Percentiles rank a stretch among this genome's conserved stretches.
These are phyloP conservation scores for Pythium chondricola DNA, from an alignment of 352 stramenopile genomes.

Conservation along the genomic window DNA sequence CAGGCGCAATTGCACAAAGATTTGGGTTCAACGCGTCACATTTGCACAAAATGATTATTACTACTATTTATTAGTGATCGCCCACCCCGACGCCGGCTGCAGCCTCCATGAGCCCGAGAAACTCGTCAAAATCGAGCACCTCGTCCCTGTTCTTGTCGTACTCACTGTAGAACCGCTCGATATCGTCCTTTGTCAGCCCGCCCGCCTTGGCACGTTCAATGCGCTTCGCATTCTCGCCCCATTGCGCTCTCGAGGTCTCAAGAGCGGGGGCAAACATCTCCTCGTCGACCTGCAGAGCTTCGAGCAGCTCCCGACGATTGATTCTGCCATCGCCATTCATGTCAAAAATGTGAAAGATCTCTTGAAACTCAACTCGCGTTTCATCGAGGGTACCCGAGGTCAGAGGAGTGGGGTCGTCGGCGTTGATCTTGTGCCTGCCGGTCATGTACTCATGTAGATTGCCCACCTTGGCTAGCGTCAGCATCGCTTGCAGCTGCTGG, in stretches of 20 bases:
- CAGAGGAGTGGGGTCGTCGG: background rate
- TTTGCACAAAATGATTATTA: too few species aligned
- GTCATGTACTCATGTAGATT: slow-evolving; percentile 1
- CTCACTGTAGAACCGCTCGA: slow-evolving; percentile 8
- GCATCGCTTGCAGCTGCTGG: slow-evolving; percentile 10
- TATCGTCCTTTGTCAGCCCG: slow-evolving; percentile 2
- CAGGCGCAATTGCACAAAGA: too few species aligned
- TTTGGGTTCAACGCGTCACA: too few species aligned
- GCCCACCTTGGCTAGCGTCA: slow-evolving; percentile 9
- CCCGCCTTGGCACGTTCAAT: background rate
- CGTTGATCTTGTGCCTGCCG: background rate
- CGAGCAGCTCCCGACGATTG: slow-evolving; percentile 7
- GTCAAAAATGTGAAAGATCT: slow-evolving; percentile 17
- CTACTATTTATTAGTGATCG: too few species aligned
- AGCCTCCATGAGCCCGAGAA: slow-evolving; percentile 7
- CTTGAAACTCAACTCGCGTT: slow-evolving; percentile 1
- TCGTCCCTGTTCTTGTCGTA: slow-evolving; percentile 8
- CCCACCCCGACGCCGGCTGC: too few species aligned
- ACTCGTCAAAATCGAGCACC: slow-evolving; percentile 15
- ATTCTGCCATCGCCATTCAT: slow-evolving; percentile 8
- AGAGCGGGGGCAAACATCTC: background rate
- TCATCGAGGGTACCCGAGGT: background rate
- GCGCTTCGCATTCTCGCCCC: background rate
- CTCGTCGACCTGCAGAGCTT: slow-evolving; percentile 2
- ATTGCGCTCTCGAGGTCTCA: slow-evolving; percentile 2